phyloP scores from a whole-genome alignment of 345 rosid species.

The Hevea brasiliensis region DNA sequence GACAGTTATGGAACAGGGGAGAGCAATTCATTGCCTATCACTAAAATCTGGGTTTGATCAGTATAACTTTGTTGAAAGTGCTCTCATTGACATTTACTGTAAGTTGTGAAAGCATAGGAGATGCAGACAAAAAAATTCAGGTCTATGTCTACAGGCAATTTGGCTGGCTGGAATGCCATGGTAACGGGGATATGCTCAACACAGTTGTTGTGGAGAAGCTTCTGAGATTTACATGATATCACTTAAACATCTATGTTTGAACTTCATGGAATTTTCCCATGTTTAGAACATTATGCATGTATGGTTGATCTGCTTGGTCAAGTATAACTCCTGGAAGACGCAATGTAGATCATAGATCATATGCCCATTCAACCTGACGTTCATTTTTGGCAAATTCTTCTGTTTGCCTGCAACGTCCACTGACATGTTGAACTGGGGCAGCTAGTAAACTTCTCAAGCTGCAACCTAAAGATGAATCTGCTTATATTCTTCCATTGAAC shows the following conservation, averaged over 20 bases:
- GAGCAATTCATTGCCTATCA: slow-evolving; percentile 14
- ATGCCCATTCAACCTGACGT: slow-evolving; percentile 24
- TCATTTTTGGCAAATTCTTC: slow-evolving; percentile 20
- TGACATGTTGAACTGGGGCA: slow-evolving; percentile 20
- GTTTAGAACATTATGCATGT: slow-evolving; percentile 21
- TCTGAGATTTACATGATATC: background rate
- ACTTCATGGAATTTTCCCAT: slow-evolving; percentile 10
- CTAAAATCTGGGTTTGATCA: slow-evolving; percentile 14
- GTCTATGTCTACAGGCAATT: background rate
- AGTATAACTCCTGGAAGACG: slow-evolving; percentile 16
- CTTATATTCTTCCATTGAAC: slow-evolving; percentile 23
- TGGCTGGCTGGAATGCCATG: slow-evolving; percentile 25
- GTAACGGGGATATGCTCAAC: slow-evolving; percentile 18
- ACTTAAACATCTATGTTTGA: slow-evolving; percentile 16
- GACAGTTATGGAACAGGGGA: slow-evolving; percentile 19
- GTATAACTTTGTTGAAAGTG: slow-evolving; percentile 16
- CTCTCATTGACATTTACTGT: slow-evolving; percentile 12
- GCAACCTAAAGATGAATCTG: slow-evolving; percentile 22
- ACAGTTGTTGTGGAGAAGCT: slow-evolving; percentile 7
- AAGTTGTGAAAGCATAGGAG: slow-evolving; percentile 12
- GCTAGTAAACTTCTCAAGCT: slow-evolving; percentile 17
- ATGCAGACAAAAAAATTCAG: slow-evolving; percentile 9
- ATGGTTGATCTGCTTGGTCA: slow-evolving; percentile 25
- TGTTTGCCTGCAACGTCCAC: slow-evolving; percentile 19
- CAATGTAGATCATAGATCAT: slow-evolving; percentile 11